These are phyloP conservation scores for Bretziella fagacearum DNA, from an alignment of 2,329 filamentous ascomycete genomes.

Conservation along the genomic window DNA sequence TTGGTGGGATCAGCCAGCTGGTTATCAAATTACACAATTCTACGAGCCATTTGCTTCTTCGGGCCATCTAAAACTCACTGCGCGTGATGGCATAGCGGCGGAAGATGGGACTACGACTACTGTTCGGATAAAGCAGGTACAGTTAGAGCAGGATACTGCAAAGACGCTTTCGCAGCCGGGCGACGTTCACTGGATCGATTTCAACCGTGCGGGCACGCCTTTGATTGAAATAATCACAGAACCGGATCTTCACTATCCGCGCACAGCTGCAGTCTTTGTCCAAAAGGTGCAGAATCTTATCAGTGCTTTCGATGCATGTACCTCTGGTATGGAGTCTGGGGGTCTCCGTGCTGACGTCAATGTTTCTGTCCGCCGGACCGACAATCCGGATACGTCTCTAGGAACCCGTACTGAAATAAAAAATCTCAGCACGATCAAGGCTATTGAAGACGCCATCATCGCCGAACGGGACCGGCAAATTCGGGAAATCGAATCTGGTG, in stretches of 20 bases:
- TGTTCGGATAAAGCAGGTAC: constrained; percentile 80
- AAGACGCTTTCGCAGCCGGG: constrained; percentile 72
- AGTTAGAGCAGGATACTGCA: constrained; percentile 95
- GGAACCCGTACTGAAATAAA: constrained; percentile 94
- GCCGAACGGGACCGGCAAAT: constrained; percentile 87
- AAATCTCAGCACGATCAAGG: constrained; percentile 86
- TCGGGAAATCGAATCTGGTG: constrained; percentile 55
- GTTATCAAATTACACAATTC: constrained; percentile 96
- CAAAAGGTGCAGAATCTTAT: constrained; percentile 74
- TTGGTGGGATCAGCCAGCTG: constrained; percentile 92
- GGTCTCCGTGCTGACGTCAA: constrained; percentile 90
- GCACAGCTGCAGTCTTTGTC: constrained; percentile 75
- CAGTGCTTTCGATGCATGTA: constrained; percentile 65
- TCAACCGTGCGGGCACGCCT: constrained; percentile 82
- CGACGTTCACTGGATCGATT: constrained; percentile 65
- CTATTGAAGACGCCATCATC: constrained; percentile 84
- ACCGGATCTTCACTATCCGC: constrained; percentile 72
- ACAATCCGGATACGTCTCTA: constrained; percentile 27
- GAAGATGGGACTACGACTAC: constrained; percentile 53
- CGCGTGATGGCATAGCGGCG: constrained; percentile 62
- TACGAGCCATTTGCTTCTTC: constrained; percentile 57
- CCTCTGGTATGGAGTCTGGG: constrained; percentile 82
- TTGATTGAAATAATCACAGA: constrained; percentile 90
- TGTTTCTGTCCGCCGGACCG: constrained; percentile 58
- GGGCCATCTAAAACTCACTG: constrained; percentile 52